Evolutionary conservation across 2,329 filamentous ascomycete species (phyloP).

Genomic region (Claviceps quebecensis): DNA sequence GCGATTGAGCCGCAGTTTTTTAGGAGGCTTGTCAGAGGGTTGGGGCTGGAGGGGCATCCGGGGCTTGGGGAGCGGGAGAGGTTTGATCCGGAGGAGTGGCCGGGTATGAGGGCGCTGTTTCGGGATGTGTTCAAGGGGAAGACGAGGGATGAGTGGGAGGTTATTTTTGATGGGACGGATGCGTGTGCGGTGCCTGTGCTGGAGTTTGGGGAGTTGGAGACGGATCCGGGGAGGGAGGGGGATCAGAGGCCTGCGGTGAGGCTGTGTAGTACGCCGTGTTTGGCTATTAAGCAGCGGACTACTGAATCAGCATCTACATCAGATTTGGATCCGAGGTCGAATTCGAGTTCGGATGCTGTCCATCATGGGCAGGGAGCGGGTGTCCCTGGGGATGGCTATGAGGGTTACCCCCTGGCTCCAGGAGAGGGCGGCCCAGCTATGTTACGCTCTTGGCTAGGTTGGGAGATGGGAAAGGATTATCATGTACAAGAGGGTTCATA

Average conservation of each 20-base stretch:
- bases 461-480: constrained; percentile 59
- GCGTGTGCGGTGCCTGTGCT: constrained; percentile 87
- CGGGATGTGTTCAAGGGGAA: constrained; percentile 50
- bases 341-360: constrained; percentile 14
- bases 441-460: constrained; percentile 61
- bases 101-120: constrained; percentile 47
- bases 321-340: constrained; percentile 7
- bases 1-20: constrained; percentile 85
- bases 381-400: constrained; percentile 54
- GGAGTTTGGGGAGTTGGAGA: constrained; percentile 56
- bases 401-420: constrained; percentile 40
- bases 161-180: constrained; percentile 76
- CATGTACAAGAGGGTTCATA: constrained; percentile 49
- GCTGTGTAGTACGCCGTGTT: constrained; percentile 53
- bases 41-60: constrained; percentile 43
- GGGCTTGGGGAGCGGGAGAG: constrained; percentile 39
- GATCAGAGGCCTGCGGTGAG: constrained; percentile 60
- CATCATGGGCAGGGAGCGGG: constrained; percentile 50
- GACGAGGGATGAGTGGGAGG: constrained; percentile 69
- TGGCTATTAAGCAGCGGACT: constrained; percentile 40
- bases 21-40: constrained; percentile 46
- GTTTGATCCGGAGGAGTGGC: constrained; percentile 52
- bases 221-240: constrained; percentile 33
- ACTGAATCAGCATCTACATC: constrained; percentile 7
- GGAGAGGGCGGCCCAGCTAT: constrained; percentile 61